Evolutionary conservation across 257 asterid species (phyloP).

Genomic region (Nicotiana obtusifolia): DNA sequence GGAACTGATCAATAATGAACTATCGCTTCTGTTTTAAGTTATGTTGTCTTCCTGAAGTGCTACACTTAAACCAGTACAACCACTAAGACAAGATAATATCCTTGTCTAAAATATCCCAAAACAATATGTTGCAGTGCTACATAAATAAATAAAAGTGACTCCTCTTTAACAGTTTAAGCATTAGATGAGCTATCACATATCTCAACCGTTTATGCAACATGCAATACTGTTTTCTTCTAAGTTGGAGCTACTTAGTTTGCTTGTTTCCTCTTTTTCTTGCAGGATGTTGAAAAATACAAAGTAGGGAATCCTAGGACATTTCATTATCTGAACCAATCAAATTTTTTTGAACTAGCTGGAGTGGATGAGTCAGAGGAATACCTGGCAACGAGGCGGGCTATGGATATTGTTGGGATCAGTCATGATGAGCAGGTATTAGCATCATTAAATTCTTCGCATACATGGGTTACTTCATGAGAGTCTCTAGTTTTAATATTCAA

Average conservation of each 20-base stretch:
- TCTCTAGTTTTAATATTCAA: conserved; percentile 14
- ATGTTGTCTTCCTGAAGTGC: too few relatives aligned
- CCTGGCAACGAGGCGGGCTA: conserved; percentile 69
- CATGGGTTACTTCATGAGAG: conserved; percentile 12
- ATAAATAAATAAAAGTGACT: background rate
- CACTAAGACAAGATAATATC: background rate
- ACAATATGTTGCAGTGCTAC: background rate
- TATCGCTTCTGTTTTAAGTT: too few relatives aligned
- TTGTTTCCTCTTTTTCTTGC: conserved; percentile 9
- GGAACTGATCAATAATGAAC: too few relatives aligned
- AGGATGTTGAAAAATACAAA: conserved; percentile 70
- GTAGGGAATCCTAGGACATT: conserved; percentile 58
- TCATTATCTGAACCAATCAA: conserved; percentile 82
- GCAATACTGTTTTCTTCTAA: conserved; percentile 1
- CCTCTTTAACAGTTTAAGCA: background rate
- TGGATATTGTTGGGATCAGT: conserved; percentile 85
- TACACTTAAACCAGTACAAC: background rate
- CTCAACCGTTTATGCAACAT: background rate
- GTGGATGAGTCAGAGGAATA: conserved; percentile 75
- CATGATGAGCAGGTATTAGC: conserved; percentile 63
- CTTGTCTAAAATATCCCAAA: background rate
- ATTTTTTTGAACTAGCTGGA: conserved; percentile 56
- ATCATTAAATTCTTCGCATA: conserved; percentile 1
- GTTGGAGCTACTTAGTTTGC: conserved; percentile 6
- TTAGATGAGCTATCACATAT: background rate